These are phyloP conservation scores for Populus trichocarpa DNA, from an alignment of 441 rosid genomes.

Conservation along the genomic window DNA sequence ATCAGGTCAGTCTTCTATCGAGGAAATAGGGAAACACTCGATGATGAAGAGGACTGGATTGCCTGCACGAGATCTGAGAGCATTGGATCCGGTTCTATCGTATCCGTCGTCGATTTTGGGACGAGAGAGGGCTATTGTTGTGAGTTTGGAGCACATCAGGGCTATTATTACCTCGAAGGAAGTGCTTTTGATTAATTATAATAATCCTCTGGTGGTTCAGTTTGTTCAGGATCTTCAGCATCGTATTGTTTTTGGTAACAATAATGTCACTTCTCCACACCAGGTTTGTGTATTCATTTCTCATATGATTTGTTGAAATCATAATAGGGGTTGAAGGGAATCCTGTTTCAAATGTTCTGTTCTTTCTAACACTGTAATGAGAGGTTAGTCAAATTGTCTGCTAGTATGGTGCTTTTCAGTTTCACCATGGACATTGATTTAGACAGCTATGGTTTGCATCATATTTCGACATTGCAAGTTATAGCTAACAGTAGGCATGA, in stretches of 20 bases:
- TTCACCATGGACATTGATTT: not conserved
- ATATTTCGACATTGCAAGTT: not conserved
- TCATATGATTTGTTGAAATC: not conserved
- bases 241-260: constrained; percentile 22
- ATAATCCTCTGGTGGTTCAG: constrained; percentile 40
- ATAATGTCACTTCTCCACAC: not conserved
- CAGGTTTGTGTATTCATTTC: not conserved
- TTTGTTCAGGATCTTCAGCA: constrained; percentile 37
- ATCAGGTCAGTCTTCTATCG: constrained; percentile 29
- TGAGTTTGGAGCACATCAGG: constrained; percentile 49
- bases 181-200: constrained; percentile 39
- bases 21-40: constrained; percentile 42
- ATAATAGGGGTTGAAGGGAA: not conserved
- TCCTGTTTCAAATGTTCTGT: not conserved
- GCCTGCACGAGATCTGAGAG: constrained; percentile 46
- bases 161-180: constrained; percentile 48
- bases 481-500: not conserved
- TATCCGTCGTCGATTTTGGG: constrained; percentile 51
- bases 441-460: not conserved
- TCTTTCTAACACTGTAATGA: not conserved
- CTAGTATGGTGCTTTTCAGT: not conserved
- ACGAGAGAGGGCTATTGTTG: constrained; percentile 46
- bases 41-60: constrained; percentile 53
- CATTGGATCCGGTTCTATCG: constrained; percentile 45
- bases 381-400: not conserved